Base-by-base conservation (phyloP, 805 yeast species). In the Cyberlindnera subsufficiens region DNA sequence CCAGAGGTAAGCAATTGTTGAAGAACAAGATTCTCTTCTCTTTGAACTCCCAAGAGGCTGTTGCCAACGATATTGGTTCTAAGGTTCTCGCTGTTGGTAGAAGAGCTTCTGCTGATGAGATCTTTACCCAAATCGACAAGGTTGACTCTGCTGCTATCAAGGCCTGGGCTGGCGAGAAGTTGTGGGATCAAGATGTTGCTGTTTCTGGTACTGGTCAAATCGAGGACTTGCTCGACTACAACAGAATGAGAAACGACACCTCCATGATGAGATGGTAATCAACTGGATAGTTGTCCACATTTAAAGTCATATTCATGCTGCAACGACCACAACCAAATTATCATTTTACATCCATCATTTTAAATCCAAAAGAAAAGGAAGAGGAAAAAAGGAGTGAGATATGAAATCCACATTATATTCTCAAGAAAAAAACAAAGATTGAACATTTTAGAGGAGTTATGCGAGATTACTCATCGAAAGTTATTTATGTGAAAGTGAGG, bases 111-210 rank as follows among this genome's bases (percentile, higher is more conserved):
- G 64, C 75, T 47, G 72, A 68, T 42, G 86, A 82, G 66, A 67
- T 80, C 39, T 69, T 75, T 58, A 74, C 72, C 46, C 68, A 72
- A 52, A 77, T 86, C 58, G 90, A 86, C 59, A 71, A 77, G 44
- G 75, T 86, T 55, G 63, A 79, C 46, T 72, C 75, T 48, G 67
- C 71, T 53, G 78, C 78, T 52, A 69, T 86, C 51, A 77, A 75
- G 62, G 68, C 74, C 40, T 86, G 93, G 93, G 91, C 93, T 53
- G 75, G 75, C 60, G 71, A 73, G 49, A 72, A 77, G 67, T 73
- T 86, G 65, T 86, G 88, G 86, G 95, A 86, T 69, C 85, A 77
- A 66, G 95, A 86, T 68, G 72, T 86, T 59, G 95, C 87, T 55
- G 70, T 86, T 58, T 75, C 91, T 46, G 93, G 85, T 67, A 77